Conservation (phyloP, 75 land plant genomes). For the Chamaecyparis obtusa region DNA sequence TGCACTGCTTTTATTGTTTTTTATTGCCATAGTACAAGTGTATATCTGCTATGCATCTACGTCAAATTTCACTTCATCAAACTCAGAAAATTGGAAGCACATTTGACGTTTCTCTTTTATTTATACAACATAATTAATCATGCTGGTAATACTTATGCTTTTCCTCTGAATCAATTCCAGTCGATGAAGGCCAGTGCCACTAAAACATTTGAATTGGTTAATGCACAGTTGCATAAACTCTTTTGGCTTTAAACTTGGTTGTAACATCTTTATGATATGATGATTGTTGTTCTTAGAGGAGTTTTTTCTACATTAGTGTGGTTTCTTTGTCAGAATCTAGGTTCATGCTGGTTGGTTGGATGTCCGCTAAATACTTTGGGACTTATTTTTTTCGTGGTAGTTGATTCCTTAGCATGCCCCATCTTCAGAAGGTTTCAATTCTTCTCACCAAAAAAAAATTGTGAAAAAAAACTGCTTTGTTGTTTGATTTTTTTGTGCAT, state of each 20-base stretch:
- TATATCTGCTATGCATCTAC: neutral
- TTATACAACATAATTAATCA: neutral
- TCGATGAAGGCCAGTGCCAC: neutral
- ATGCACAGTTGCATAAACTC: neutral
- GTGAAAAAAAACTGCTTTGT: neutral
- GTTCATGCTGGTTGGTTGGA: neutral
- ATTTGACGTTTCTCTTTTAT: neutral
- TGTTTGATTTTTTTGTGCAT: neutral
- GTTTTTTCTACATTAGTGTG: neutral
- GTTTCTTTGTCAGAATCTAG: neutral
- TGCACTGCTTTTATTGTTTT: neutral
- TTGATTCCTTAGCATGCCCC: neutral
- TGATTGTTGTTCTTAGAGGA: neutral
- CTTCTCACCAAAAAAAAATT: neutral
- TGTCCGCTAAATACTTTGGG: neutral
- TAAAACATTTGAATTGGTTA: neutral
- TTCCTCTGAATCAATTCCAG: neutral
- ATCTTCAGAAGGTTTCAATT: neutral
- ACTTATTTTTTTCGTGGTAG: neutral
- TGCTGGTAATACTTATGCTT: neutral
- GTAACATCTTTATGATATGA: neutral
- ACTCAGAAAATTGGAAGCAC: neutral
- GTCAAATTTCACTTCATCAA: neutral
- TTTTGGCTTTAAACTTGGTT: neutral
- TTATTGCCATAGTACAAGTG: neutral